phyloP scores from a whole-genome alignment of 2,329 filamentous ascomycete species.

The Cladosporium colombiae region DNA sequence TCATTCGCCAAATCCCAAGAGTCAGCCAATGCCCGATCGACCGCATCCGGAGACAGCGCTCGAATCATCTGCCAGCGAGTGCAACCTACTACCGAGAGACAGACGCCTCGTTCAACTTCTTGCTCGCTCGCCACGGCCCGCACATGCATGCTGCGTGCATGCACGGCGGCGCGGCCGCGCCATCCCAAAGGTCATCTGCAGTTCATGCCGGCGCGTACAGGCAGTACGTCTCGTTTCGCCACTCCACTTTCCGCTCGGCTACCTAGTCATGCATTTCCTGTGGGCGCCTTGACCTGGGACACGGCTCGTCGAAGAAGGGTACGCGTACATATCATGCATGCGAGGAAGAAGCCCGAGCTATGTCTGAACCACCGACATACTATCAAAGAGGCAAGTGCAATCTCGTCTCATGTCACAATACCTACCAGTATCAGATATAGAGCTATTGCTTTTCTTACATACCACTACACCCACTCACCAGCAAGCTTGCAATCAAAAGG shows the following conservation, averaged over 20 bases:
- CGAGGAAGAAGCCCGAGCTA: background rate
- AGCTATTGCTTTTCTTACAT: background rate
- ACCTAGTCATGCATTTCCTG: background rate
- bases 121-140: constrained; percentile 1
- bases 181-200: constrained; percentile 11
- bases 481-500: background rate
- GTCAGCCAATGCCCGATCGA: constrained; percentile 6
- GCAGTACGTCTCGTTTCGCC: constrained; percentile 1
- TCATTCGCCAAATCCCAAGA: background rate
- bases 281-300: background rate
- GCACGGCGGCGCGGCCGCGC: background rate
- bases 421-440: background rate
- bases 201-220: constrained; percentile 11
- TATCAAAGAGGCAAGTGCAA: background rate
- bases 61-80: background rate
- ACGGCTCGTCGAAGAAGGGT: background rate
- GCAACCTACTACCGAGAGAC: background rate
- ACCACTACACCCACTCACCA: background rate
- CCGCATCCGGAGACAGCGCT: background rate
- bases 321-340: background rate
- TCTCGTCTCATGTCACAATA: background rate
- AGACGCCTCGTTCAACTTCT: background rate
- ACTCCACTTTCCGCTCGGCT: constrained; percentile 1
- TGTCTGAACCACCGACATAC: background rate
- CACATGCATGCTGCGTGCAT: background rate